phyloP scores from a whole-genome alignment of 805 yeast genomes.

The Maudiozyma pseudohumilis region DNA sequence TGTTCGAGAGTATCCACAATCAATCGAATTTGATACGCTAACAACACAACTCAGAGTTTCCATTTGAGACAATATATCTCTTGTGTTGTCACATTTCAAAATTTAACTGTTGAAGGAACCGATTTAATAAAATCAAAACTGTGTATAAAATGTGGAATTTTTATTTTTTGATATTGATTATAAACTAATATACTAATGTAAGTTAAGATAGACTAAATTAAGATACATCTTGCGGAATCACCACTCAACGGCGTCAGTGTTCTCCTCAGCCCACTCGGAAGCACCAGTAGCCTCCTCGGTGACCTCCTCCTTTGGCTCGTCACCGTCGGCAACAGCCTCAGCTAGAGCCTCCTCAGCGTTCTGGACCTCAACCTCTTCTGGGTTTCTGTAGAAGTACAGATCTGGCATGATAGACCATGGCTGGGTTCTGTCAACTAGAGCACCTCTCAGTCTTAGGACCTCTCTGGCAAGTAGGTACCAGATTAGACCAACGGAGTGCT shows the following conservation, averaged over 20 bases:
- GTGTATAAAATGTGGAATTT: constrained; percentile 1
- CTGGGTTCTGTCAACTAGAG: constrained; percentile 90
- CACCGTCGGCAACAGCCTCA: constrained; percentile 52
- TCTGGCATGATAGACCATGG: constrained; percentile 99
- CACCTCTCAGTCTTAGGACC: constrained; percentile 98
- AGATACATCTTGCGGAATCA: constrained; percentile 10
- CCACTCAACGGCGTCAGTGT: constrained; percentile 29
- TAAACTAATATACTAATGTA: constrained; percentile 13
- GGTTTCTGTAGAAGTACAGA: constrained; percentile 99
- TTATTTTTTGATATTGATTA: constrained; percentile 1
- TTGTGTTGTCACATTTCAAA: too few species aligned
- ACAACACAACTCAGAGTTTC: not conserved
- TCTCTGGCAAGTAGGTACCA: constrained; percentile 99
- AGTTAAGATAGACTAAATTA: constrained; percentile 3
- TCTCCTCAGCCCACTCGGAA: constrained; percentile 51
- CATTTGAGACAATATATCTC: not conserved
- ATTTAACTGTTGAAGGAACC: too few species aligned
- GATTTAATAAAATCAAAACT: too few species aligned
- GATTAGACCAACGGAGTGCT: constrained; percentile 98
- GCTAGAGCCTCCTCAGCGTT: constrained; percentile 60
- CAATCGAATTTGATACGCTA: too few species aligned
- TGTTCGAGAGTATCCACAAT: too few species aligned
- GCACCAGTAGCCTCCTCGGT: constrained; percentile 54
- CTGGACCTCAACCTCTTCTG: constrained; percentile 90
- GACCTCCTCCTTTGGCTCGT: constrained; percentile 74